Conservation (phyloP, 2,329 filamentous ascomycete genomes). For the Trichoderma koningii region DNA sequence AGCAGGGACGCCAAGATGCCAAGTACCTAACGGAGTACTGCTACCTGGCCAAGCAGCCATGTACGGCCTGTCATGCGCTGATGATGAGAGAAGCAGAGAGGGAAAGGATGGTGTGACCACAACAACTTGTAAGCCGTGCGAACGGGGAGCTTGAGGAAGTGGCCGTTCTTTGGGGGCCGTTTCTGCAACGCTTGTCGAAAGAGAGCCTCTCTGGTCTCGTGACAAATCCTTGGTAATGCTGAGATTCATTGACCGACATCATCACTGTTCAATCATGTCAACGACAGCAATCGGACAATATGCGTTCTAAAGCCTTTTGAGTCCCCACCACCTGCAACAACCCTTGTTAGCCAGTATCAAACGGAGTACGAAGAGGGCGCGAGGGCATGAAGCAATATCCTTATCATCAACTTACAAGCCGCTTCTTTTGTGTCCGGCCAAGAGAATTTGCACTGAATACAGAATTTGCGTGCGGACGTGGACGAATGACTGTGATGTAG, state of each 20-base stretch:
- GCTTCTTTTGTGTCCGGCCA: background rate
- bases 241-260: constrained; percentile 15
- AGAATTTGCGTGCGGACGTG: too few relatives aligned
- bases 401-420: too few relatives aligned
- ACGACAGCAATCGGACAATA: constrained; percentile 10
- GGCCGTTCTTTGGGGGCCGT: constrained; percentile 14
- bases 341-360: constrained; percentile 5
- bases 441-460: background rate
- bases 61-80: background rate
- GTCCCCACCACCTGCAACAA: background rate
- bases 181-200: constrained; percentile 8
- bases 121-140: background rate
- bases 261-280: background rate
- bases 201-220: constrained; percentile 2
- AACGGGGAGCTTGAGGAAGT: constrained; percentile 10
- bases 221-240: constrained; percentile 1
- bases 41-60: background rate
- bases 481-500: too few relatives aligned
- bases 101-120: background rate
- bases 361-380: background rate
- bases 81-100: background rate
- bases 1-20: too few relatives aligned
- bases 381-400: too few relatives aligned
- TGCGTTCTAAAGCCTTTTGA: background rate
- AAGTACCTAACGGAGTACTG: background rate